phyloP scores from a whole-genome alignment of 306 rosid genomes.

The Trichosanthes truncata region DNA sequence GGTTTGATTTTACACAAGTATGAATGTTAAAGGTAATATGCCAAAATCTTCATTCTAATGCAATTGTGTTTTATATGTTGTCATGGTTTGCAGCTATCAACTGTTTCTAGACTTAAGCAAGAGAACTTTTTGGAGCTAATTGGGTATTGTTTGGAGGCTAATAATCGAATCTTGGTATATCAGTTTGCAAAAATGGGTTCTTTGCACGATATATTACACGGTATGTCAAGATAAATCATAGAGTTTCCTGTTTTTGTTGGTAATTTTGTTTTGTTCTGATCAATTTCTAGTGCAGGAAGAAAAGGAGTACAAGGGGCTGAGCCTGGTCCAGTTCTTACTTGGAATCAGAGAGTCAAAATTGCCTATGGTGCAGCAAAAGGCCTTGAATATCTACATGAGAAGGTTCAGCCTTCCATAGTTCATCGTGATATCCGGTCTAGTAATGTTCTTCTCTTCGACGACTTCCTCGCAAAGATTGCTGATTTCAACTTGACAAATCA shows the following conservation, averaged over 20 bases:
- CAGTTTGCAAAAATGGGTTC: constrained; percentile 78
- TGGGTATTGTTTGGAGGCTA: constrained; percentile 80
- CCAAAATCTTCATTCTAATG: background rate
- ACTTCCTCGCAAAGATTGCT: constrained; percentile 60
- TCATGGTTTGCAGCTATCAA: constrained; percentile 57
- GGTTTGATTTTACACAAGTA: constrained; percentile 25
- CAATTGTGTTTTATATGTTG: background rate
- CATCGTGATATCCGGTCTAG: constrained; percentile 94
- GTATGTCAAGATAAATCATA: constrained; percentile 20
- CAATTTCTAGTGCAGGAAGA: constrained; percentile 52
- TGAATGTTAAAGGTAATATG: background rate
- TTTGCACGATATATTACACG: constrained; percentile 87
- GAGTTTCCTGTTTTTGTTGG: background rate
- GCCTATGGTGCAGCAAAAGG: constrained; percentile 97
- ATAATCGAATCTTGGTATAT: constrained; percentile 71
- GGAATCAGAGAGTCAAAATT: constrained; percentile 82
- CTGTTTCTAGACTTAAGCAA: constrained; percentile 77
- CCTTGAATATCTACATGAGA: constrained; percentile 83
- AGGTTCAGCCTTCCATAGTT: constrained; percentile 80
- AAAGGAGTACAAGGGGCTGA: constrained; percentile 97
- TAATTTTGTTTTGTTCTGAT: constrained; percentile 5
- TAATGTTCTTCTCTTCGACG: constrained; percentile 77
- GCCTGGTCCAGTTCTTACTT: constrained; percentile 80
- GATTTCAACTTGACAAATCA: constrained; percentile 89
- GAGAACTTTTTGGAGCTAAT: constrained; percentile 75